These are phyloP conservation scores for Leucocoprinus birnbaumii DNA, from an alignment of 768 basidiomycete species.

Conservation along the genomic window DNA sequence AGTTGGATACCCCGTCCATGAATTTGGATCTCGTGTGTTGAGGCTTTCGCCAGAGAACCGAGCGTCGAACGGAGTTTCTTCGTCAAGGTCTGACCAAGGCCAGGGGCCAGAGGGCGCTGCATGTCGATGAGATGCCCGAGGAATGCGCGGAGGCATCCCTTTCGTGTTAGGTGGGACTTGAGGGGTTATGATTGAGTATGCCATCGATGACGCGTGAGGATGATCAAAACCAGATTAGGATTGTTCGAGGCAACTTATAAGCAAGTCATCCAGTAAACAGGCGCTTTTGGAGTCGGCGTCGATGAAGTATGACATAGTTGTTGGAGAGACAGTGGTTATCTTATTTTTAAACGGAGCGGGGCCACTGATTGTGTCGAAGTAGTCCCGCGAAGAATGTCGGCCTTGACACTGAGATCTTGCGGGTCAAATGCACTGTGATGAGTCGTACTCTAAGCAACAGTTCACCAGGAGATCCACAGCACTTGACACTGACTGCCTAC, in stretches of 20 bases:
- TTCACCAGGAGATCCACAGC: too few species aligned
- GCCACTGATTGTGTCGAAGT: too few species aligned
- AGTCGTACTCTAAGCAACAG: too few species aligned
- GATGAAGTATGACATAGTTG: background rate
- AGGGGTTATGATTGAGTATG: constrained; percentile 4
- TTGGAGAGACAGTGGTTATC: background rate
- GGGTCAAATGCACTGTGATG: too few species aligned
- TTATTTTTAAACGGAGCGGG: too few species aligned
- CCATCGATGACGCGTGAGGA: background rate
- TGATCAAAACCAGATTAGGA: background rate
- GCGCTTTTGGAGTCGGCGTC: background rate
- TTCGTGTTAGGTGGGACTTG: constrained; percentile 7
- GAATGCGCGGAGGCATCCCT: constrained; percentile 17
- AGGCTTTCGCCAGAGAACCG: constrained; percentile 24
- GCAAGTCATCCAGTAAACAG: background rate
- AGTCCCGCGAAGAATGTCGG: too few species aligned
- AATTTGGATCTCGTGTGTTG: constrained; percentile 21
- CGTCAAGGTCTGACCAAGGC: constrained; percentile 37
- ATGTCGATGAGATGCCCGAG: constrained; percentile 34
- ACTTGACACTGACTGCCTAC: too few species aligned
- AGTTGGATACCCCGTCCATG: constrained; percentile 34
- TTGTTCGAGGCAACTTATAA: background rate
- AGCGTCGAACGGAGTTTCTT: constrained; percentile 20
- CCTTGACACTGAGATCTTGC: too few species aligned
- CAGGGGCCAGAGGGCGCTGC: constrained; percentile 39